Percentiles rank a stretch among this genome's conserved stretches.
These are phyloP conservation scores for Candida sp. DNA, from an alignment of 1,139 yeast species.

Conservation along the genomic window DNA sequence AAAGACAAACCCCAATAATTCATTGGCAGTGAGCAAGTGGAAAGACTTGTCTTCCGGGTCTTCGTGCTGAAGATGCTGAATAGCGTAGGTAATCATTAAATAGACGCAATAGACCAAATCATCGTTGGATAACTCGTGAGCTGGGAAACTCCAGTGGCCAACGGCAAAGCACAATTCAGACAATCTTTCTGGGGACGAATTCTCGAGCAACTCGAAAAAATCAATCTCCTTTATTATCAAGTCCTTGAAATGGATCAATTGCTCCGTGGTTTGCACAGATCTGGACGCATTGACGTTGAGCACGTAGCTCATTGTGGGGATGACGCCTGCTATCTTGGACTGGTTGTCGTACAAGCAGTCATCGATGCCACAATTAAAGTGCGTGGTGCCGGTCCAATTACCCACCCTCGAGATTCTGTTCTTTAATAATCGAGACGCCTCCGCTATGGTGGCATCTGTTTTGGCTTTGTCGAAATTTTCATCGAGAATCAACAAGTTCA, in stretches of 20 bases:
- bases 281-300: slow-evolving; percentile 29
- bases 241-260: slow-evolving; percentile 28
- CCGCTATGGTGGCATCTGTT: slow-evolving; percentile 30
- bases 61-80: slow-evolving; percentile 29
- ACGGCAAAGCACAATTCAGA: slow-evolving; percentile 38
- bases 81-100: slow-evolving; percentile 55
- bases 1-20: slow-evolving; percentile 60
- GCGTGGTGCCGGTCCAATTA: slow-evolving; percentile 59
- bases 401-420: slow-evolving; percentile 53
- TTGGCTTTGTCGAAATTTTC: slow-evolving; percentile 19
- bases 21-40: slow-evolving; percentile 40
- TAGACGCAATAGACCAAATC: slow-evolving; percentile 69
- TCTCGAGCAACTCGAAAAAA: slow-evolving; percentile 34
- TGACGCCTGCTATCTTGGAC: slow-evolving; percentile 22
- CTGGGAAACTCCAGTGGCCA: slow-evolving; percentile 65
- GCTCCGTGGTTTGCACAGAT: slow-evolving; percentile 23
- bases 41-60: slow-evolving; percentile 4
- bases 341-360: slow-evolving; percentile 4
- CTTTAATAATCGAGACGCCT: slow-evolving; percentile 29
- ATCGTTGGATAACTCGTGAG: slow-evolving; percentile 69
- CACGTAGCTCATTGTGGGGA: slow-evolving; percentile 39
- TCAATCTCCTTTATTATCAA: slow-evolving; percentile 42
- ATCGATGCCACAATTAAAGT: background rate
- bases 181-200: slow-evolving; percentile 29
- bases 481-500: slow-evolving; percentile 38